Evolutionary conservation across 768 basidiomycete genomes (phyloP).

Genomic region (Pleurotus cornucopiae): DNA sequence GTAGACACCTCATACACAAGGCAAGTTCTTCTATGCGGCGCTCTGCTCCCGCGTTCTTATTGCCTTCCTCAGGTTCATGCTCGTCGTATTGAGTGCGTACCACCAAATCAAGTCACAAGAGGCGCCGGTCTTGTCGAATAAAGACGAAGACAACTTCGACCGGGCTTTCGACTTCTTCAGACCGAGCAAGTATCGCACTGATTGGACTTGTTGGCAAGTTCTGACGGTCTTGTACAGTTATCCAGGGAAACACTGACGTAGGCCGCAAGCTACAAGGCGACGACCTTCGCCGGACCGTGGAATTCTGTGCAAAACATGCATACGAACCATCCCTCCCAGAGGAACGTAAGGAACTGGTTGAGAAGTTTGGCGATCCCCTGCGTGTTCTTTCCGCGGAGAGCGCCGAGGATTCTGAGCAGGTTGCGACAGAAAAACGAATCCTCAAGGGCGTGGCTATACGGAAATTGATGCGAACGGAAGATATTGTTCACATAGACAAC

Average conservation of each 20-base stretch:
- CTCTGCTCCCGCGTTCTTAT: background rate
- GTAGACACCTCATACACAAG: conserved; percentile 24
- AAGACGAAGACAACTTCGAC: conserved; percentile 37
- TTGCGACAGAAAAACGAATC: conserved; percentile 8
- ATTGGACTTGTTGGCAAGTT: background rate
- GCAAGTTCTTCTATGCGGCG: conserved; percentile 8
- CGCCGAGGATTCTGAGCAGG: conserved; percentile 7
- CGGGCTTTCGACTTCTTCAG: conserved; percentile 33
- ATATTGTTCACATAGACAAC: conserved; percentile 19
- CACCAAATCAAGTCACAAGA: conserved; percentile 36
- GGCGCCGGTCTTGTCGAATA: conserved; percentile 25
- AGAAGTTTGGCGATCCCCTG: conserved; percentile 4
- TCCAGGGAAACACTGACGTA: conserved; percentile 17
- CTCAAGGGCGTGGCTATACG: conserved; percentile 16
- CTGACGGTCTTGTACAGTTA: conserved; percentile 6
- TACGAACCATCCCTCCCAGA: conserved; percentile 20
- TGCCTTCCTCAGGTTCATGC: conserved; percentile 24
- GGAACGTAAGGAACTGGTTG: conserved; percentile 11
- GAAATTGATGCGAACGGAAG: conserved; percentile 18
- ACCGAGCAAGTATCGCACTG: conserved; percentile 24
- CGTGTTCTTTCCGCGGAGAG: background rate
- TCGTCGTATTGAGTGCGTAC: conserved; percentile 37
- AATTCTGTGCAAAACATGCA: conserved; percentile 18
- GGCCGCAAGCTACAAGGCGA: conserved; percentile 13
- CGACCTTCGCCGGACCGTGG: conserved; percentile 15